Conservation (phyloP, 2,329 filamentous ascomycete species). For the Fusarium setosum region DNA sequence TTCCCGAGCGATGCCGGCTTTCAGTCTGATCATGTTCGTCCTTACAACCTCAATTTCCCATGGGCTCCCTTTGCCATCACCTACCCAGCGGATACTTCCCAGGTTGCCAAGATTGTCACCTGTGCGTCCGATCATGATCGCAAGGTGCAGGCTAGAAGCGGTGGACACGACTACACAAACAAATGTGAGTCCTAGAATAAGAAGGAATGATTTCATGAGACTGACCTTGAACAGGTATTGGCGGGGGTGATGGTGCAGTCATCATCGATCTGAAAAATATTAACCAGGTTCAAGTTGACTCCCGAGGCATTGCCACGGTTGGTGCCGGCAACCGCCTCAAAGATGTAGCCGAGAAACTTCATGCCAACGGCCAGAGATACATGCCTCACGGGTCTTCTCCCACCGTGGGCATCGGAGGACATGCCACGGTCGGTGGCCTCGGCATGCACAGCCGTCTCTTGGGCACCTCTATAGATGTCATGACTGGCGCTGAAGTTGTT, state of each 20-base stretch:
- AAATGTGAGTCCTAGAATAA: background rate
- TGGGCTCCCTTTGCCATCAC: background rate
- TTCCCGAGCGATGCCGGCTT: background rate
- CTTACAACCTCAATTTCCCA: background rate
- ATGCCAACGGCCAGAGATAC: background rate
- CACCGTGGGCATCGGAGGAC: slow-evolving; percentile 8
- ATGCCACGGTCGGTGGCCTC: slow-evolving; percentile 9
- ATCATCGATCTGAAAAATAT: background rate
- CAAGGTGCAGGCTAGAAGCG: background rate
- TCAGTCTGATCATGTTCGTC: background rate
- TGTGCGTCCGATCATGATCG: background rate
- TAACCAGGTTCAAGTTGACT: background rate
- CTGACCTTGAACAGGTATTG: background rate
- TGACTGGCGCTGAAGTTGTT: slow-evolving; percentile 48
- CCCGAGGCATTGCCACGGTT: background rate
- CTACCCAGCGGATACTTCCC: background rate
- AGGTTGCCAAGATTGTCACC: background rate
- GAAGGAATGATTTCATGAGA: too few species aligned
- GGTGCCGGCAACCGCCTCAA: background rate
- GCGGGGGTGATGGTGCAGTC: background rate
- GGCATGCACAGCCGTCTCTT: background rate
- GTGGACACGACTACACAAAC: background rate
- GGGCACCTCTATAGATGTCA: slow-evolving; percentile 1
- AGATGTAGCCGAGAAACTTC: background rate
- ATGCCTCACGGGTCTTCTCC: slow-evolving; percentile 18